Conservation (phyloP, 805 yeast species). For the Yamadazyma sp. region DNA sequence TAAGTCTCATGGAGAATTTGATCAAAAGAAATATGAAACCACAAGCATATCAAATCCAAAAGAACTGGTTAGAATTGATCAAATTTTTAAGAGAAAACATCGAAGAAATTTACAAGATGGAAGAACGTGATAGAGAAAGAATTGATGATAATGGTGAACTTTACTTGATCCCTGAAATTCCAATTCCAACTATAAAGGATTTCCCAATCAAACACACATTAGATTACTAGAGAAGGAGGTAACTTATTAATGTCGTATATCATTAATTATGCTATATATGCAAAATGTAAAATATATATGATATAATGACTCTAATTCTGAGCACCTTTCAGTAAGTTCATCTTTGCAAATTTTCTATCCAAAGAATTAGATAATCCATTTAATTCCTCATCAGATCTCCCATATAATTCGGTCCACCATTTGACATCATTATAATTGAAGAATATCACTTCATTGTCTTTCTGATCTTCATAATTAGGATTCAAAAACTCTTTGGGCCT, state of each 20-base stretch:
- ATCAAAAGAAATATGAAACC: constrained; percentile 68
- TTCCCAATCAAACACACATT: constrained; percentile 58
- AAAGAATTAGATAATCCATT: constrained; percentile 39
- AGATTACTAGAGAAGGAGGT: constrained; percentile 44
- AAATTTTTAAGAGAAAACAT: constrained; percentile 56
- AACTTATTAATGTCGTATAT: not conserved
- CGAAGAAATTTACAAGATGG: constrained; percentile 73
- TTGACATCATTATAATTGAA: constrained; percentile 62
- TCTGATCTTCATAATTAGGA: constrained; percentile 33
- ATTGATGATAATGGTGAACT: constrained; percentile 84
- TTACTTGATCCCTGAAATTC: constrained; percentile 72
- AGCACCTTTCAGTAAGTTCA: constrained; percentile 17
- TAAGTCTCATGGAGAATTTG: constrained; percentile 69
- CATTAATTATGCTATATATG: not conserved
- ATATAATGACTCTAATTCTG: not conserved
- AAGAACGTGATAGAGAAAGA: constrained; percentile 85
- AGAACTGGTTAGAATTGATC: constrained; percentile 56
- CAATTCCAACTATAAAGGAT: constrained; percentile 61
- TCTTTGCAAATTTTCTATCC: constrained; percentile 40
- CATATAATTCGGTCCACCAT: constrained; percentile 90
- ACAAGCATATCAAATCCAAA: constrained; percentile 81
- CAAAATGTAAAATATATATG: not conserved
- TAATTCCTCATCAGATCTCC: constrained; percentile 61
- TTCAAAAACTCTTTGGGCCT: constrained; percentile 68
- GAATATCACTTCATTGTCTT: constrained; percentile 43